Evolutionary conservation across 2,329 filamentous ascomycete species (phyloP).

Genomic region (Periconia sp.): DNA sequence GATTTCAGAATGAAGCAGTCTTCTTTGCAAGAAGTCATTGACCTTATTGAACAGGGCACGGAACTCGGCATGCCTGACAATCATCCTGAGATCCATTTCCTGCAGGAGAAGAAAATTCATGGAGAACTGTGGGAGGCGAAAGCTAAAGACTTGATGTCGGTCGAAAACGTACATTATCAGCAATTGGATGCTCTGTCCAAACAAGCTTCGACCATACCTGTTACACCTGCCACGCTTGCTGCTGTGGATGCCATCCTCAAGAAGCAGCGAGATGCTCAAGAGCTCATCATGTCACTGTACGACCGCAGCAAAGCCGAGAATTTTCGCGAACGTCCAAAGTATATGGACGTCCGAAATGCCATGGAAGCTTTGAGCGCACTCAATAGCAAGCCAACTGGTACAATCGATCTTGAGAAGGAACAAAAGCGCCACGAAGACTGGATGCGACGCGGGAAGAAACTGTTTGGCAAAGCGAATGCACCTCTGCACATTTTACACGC

Average conservation of each 20-base stretch:
- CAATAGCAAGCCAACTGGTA: constrained; percentile 89
- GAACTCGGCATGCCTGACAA: constrained; percentile 76
- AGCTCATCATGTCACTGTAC: constrained; percentile 80
- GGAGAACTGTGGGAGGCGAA: constrained; percentile 92
- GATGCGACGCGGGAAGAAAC: constrained; percentile 97
- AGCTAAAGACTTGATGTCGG: constrained; percentile 88
- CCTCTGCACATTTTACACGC: constrained; percentile 92
- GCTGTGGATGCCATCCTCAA: constrained; percentile 89
- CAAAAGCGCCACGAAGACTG: constrained; percentile 96
- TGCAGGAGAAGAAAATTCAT: constrained; percentile 72
- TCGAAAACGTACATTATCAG: constrained; percentile 88
- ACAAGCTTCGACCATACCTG: constrained; percentile 78
- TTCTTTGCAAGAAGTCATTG: constrained; percentile 74
- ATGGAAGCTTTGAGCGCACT: constrained; percentile 85
- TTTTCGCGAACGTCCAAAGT: constrained; percentile 78
- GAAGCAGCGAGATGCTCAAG: constrained; percentile 93
- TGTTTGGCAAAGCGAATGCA: constrained; percentile 97
- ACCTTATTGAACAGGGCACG: constrained; percentile 75
- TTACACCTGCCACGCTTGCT: constrained; percentile 76
- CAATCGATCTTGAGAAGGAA: constrained; percentile 89
- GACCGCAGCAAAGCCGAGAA: constrained; percentile 75
- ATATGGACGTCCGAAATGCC: constrained; percentile 85
- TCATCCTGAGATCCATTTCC: constrained; percentile 77
- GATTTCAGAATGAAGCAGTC: constrained; percentile 63
- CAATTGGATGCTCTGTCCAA: constrained; percentile 89